Conservation (phyloP, 2,329 filamentous ascomycete genomes). For the Phialocephala sp. region DNA sequence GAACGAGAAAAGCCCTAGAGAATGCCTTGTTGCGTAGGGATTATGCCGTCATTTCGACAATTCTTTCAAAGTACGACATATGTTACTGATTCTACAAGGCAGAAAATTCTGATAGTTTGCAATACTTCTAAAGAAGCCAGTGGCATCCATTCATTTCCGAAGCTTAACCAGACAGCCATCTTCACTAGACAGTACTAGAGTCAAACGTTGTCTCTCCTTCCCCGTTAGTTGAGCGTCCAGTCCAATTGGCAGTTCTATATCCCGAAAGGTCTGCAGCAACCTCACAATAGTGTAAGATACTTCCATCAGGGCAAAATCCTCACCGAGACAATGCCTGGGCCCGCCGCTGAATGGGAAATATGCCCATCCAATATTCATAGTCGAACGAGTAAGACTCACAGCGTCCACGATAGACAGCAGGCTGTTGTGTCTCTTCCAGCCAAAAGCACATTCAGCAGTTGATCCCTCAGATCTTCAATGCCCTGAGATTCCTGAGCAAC, state of each 20-base stretch:
- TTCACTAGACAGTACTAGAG: background rate
- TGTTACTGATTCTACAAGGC: too few species aligned
- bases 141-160: background rate
- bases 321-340: slow-evolving; percentile 44
- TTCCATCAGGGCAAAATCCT: slow-evolving; percentile 45
- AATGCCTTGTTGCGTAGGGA: background rate
- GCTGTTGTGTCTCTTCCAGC: slow-evolving; percentile 11
- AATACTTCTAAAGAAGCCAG: background rate
- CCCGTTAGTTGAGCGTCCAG: background rate
- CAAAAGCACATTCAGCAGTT: background rate
- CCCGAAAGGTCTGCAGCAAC: slow-evolving; percentile 37
- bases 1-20: background rate
- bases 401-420: background rate
- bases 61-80: too few species aligned
- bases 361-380: slow-evolving; percentile 3
- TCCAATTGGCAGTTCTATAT: background rate
- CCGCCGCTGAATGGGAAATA: slow-evolving; percentile 38
- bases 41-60: too few species aligned
- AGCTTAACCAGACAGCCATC: slow-evolving; percentile 3
- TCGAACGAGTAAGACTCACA: background rate
- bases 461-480: background rate
- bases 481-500: background rate
- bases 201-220: background rate
- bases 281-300: slow-evolving; percentile 43
- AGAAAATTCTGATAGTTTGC: background rate